A percentile compares a stretch with the other conserved stretches of the same genome.
phyloP scores from a whole-genome alignment of 2,329 filamentous ascomycete species.

The Calonectria henricotiae region DNA sequence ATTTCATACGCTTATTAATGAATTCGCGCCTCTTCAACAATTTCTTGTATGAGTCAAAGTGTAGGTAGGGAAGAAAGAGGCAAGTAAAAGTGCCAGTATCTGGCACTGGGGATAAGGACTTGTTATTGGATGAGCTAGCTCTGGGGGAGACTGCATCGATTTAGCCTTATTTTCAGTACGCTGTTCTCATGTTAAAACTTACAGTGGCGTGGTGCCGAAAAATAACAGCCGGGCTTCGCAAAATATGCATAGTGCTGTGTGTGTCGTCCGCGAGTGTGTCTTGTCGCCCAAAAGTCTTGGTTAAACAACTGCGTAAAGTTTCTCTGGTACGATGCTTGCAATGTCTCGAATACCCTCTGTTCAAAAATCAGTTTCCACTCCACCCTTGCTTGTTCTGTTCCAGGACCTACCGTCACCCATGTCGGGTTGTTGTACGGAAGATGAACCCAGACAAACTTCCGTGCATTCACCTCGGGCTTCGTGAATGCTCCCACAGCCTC shows the following conservation, averaged over 20 bases:
- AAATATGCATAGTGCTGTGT: conserved; percentile 68
- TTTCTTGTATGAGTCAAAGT: conserved; percentile 76
- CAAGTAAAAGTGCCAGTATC: conserved; percentile 62
- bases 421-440: conserved; percentile 72
- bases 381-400: neutral
- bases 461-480: conserved; percentile 56
- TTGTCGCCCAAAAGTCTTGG: conserved; percentile 66
- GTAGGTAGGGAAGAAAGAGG: conserved; percentile 73
- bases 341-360: conserved; percentile 64
- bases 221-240: conserved; percentile 67
- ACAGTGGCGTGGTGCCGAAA: conserved; percentile 60
- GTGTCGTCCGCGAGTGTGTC: conserved; percentile 66
- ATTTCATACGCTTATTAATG: conserved; percentile 67
- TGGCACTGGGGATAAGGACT: conserved; percentile 53
- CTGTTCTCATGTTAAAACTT: conserved; percentile 32
- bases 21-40: conserved; percentile 72
- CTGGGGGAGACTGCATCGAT: conserved; percentile 57
- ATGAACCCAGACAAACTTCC: conserved; percentile 74
- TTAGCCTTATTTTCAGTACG: neutral
- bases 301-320: conserved; percentile 62
- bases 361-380: conserved; percentile 21
- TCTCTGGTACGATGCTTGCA: conserved; percentile 59
- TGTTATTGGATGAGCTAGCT: conserved; percentile 51
- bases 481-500: conserved; percentile 54
- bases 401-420: conserved; percentile 69